Conservation (phyloP, 352 stramenopile genomes). For the Proteromonas lacertae region DNA sequence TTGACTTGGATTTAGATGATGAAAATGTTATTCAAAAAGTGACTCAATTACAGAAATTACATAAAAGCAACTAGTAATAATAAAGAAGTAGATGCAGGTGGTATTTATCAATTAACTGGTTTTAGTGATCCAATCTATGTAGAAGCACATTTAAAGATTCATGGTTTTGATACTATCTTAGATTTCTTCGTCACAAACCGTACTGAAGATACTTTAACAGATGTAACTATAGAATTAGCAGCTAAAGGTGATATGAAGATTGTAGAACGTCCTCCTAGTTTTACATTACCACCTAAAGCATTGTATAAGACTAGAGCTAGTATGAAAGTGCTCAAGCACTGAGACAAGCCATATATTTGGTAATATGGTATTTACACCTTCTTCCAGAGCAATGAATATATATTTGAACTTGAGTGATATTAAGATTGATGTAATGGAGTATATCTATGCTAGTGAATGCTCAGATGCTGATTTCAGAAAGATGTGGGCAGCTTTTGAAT, state of each 20-base stretch:
- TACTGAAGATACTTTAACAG: slow-evolving; percentile 81
- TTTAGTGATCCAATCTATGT: slow-evolving; percentile 97
- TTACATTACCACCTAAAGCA: slow-evolving; percentile 86
- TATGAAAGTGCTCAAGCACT: slow-evolving; percentile 99
- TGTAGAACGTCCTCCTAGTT: slow-evolving; percentile 75
- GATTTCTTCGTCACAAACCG: slow-evolving; percentile 81
- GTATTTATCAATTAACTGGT: slow-evolving; percentile 88
- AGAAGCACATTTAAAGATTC: slow-evolving; percentile 92
- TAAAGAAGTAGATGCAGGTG: slow-evolving; percentile 34
- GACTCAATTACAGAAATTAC: slow-evolving; percentile 25
- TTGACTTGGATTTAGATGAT: slow-evolving; percentile 91
- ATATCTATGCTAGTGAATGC: slow-evolving; percentile 75
- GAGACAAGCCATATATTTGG: slow-evolving; percentile 99
- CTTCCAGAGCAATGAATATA: slow-evolving; percentile 62
- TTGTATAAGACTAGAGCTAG: slow-evolving; percentile 76
- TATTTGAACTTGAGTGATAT: slow-evolving; percentile 99
- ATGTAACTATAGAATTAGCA: slow-evolving; percentile 87
- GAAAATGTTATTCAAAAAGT: slow-evolving; percentile 69
- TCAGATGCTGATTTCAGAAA: slow-evolving; percentile 78
- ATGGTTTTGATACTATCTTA: slow-evolving; percentile 98
- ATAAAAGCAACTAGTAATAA: slow-evolving; percentile 12
- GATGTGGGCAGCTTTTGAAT: slow-evolving; percentile 99
- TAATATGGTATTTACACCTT: slow-evolving; percentile 93
- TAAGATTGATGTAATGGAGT: slow-evolving; percentile 99
- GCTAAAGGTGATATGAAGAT: slow-evolving; percentile 98